A percentile compares a stretch with the other conserved stretches of the same genome.
Conservation (phyloP, 352 stramenopile genomes). For the Pythium pyrilobum region DNA sequence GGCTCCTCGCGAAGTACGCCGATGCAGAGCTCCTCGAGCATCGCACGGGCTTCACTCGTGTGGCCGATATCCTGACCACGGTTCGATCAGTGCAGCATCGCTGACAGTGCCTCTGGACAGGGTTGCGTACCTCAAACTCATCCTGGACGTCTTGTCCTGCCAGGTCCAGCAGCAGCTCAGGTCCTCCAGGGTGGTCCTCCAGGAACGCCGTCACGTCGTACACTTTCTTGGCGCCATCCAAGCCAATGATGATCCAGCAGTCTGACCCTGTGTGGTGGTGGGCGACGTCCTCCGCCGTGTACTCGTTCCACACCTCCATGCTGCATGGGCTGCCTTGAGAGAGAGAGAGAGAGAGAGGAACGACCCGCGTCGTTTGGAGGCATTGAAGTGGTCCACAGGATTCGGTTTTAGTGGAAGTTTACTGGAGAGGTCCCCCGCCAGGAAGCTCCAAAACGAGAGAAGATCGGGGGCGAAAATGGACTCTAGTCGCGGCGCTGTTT, state of each 20-base stretch:
- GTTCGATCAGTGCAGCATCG: not conserved
- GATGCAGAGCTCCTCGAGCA: constrained; percentile 76
- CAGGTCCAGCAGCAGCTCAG: constrained; percentile 90
- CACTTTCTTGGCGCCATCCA: constrained; percentile 61
- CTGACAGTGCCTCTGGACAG: no score
- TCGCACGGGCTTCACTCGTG: constrained; percentile 1
- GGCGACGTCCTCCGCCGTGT: constrained; percentile 82
- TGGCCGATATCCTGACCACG: constrained; percentile 2
- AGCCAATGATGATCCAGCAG: constrained; percentile 46
- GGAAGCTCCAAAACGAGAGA: not conserved
- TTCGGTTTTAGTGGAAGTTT: no score
- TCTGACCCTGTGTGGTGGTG: constrained; percentile 39
- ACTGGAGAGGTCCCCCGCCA: no score
- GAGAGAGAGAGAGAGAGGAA: no score
- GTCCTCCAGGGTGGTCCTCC: constrained; percentile 92
- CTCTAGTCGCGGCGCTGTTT: not conserved
- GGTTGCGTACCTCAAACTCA: constrained; percentile 44
- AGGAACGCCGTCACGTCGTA: constrained; percentile 95
- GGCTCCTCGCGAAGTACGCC: constrained; percentile 48
- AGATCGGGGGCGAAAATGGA: constrained; percentile 4
- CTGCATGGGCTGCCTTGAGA: no score
- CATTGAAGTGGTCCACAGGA: constrained; percentile 4
- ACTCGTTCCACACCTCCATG: constrained; percentile 38
- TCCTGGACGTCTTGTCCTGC: constrained; percentile 77
- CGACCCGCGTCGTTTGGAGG: not conserved